A percentile compares a stretch with the other conserved stretches of the same genome.
These are phyloP conservation scores for Neurospora africana DNA, from an alignment of 495 filamentous ascomycete genomes.

Conservation along the genomic window DNA sequence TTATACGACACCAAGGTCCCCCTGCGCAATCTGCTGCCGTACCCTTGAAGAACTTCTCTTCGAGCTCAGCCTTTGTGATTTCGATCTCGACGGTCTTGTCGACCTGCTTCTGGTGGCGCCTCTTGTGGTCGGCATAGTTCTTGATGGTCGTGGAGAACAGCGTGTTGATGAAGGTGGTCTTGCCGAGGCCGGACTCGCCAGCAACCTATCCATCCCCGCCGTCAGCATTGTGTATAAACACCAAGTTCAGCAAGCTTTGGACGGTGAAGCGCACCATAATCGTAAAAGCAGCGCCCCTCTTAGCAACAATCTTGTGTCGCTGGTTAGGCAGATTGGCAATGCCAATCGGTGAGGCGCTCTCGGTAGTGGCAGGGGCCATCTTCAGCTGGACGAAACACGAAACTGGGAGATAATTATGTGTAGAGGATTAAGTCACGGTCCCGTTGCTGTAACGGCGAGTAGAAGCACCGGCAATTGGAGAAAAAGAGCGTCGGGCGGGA, in stretches of 20 bases:
- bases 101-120: conserved; percentile 95
- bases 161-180: conserved; percentile 99
- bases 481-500: conserved; percentile 2
- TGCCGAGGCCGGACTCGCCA: conserved; percentile 95
- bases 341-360: conserved; percentile 90
- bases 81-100: conserved; percentile 99
- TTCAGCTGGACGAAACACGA: conserved; percentile 22
- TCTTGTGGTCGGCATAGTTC: conserved; percentile 99
- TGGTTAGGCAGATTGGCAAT: conserved; percentile 99
- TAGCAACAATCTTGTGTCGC: conserved; percentile 99
- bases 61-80: conserved; percentile 97
- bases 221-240: conserved; percentile 22
- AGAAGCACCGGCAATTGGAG: conserved; percentile 9
- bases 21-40: conserved; percentile 13
- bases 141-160: conserved; percentile 99
- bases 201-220: conserved; percentile 54
- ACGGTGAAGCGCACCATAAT: conserved; percentile 66
- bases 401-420: conserved; percentile 4
- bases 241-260: neutral
- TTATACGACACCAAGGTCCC: neutral
- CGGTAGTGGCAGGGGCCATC: conserved; percentile 68
- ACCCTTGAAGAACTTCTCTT: conserved; percentile 99
- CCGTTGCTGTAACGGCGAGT: conserved; percentile 10
- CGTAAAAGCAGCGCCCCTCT: conserved; percentile 96
- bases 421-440: conserved; percentile 1